Conservation (phyloP, 371 early-diverging fungal species). For the Mucor ambiguus region DNA sequence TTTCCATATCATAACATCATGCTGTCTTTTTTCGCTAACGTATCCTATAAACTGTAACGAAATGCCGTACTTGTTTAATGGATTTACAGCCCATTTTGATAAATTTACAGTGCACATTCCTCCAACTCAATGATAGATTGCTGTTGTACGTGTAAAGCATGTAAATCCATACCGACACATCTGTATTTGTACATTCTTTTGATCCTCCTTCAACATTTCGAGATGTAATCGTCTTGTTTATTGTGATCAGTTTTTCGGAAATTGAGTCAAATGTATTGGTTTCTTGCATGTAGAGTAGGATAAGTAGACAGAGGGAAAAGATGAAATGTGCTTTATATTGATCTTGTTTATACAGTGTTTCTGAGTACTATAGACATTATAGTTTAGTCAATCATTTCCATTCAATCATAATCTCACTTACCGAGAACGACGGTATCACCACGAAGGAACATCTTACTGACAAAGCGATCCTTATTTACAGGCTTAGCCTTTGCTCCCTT, state of each 20-base stretch:
- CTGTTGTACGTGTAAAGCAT: not conserved
- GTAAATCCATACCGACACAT: not conserved
- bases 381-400: not conserved
- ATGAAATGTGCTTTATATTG: slow-evolving; percentile 6
- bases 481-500: slow-evolving; percentile 95
- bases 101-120: too few relatives aligned
- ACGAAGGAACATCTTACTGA: slow-evolving; percentile 97
- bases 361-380: slow-evolving; percentile 30
- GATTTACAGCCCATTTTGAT: too few relatives aligned
- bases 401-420: slow-evolving; percentile 19
- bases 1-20: too few relatives aligned
- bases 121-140: not conserved
- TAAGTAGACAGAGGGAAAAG: not conserved
- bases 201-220: not conserved
- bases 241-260: not conserved
- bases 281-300: not conserved
- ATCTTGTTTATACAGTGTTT: slow-evolving; percentile 39
- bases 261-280: not conserved
- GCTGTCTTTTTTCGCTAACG: too few relatives aligned
- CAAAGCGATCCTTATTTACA: slow-evolving; percentile 97
- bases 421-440: slow-evolving; percentile 96
- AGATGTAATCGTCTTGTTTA: not conserved
- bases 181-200: too few relatives aligned
- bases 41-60: too few relatives aligned
- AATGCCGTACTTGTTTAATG: too few relatives aligned